phyloP scores from a whole-genome alignment of 2,329 filamentous ascomycete genomes.

The Triangularia verruculosa region DNA sequence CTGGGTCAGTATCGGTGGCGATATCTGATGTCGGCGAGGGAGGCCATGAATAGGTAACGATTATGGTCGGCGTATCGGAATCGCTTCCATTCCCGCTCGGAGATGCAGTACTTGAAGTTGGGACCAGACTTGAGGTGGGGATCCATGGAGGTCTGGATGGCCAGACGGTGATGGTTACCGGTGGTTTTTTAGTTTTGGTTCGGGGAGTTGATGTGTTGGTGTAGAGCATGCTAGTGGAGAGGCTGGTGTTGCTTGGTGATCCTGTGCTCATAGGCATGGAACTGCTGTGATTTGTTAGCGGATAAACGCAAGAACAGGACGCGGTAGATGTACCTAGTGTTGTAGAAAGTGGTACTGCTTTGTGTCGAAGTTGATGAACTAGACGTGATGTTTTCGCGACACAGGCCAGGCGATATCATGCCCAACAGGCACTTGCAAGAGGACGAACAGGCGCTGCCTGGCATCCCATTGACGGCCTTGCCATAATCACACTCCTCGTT shows the following conservation, averaged over 20 bases:
- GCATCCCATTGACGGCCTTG: constrained; percentile 29
- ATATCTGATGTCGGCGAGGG: constrained; percentile 2
- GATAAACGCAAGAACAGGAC: neutral
- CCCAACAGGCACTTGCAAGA: constrained; percentile 39
- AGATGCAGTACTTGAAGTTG: neutral
- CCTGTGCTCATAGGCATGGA: constrained; percentile 1
- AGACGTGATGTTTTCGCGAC: constrained; percentile 18
- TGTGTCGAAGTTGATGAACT: constrained; percentile 4
- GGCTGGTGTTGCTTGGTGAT: constrained; percentile 10
- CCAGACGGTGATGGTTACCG: constrained; percentile 13
- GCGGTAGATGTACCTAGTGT: constrained; percentile 17
- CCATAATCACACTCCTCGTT: constrained; percentile 43
- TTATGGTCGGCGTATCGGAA: constrained; percentile 5
- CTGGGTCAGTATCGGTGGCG: constrained; percentile 4
- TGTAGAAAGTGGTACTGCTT: constrained; percentile 15
- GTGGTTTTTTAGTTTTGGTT: neutral
- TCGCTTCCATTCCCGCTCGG: neutral
- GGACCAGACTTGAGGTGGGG: neutral
- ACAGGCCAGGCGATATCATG: constrained; percentile 29
- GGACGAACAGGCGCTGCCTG: constrained; percentile 36
- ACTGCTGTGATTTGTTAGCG: neutral
- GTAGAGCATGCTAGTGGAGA: neutral
- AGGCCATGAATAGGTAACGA: constrained; percentile 5
- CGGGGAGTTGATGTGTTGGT: neutral
- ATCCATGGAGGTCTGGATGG: constrained; percentile 1